These are phyloP conservation scores for Tricholoma hemisulphureum DNA, from an alignment of 768 basidiomycete genomes.

Conservation along the genomic window DNA sequence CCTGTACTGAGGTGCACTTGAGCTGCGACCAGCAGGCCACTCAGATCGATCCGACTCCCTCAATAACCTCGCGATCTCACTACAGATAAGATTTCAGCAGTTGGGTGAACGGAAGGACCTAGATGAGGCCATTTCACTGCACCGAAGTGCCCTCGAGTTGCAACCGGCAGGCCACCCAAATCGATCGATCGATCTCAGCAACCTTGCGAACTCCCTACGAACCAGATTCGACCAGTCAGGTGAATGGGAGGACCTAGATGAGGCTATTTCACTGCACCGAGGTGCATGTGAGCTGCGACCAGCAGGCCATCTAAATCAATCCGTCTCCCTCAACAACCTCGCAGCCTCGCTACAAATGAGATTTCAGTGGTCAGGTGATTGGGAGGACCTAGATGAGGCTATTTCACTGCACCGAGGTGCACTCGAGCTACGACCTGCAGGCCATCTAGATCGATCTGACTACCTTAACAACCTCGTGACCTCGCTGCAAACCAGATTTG, in stretches of 20 bases:
- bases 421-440: slow-evolving; percentile 12
- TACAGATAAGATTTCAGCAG: too few species aligned
- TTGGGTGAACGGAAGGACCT: too few species aligned
- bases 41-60: too few species aligned
- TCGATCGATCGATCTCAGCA: slow-evolving; percentile 10
- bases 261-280: slow-evolving; percentile 25
- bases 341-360: slow-evolving; percentile 25
- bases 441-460: slow-evolving; percentile 10
- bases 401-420: slow-evolving; percentile 7
- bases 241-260: slow-evolving; percentile 20
- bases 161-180: too few species aligned
- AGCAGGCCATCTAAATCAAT: slow-evolving; percentile 15
- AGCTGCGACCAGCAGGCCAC: too few species aligned
- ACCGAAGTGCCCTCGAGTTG: too few species aligned
- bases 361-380: slow-evolving; percentile 21
- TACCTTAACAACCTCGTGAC: slow-evolving; percentile 9
- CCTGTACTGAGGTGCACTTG: too few species aligned
- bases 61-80: too few species aligned
- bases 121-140: slow-evolving; percentile 7
- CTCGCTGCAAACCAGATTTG: slow-evolving; percentile 6
- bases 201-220: slow-evolving; percentile 15
- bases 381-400: slow-evolving; percentile 29
- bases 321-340: slow-evolving; percentile 22
- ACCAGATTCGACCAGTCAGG: slow-evolving; percentile 26
- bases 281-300: slow-evolving; percentile 23